These are phyloP conservation scores for Aaosphaeria pasadenensis DNA, from an alignment of 2,329 filamentous ascomycete genomes.

Conservation along the genomic window DNA sequence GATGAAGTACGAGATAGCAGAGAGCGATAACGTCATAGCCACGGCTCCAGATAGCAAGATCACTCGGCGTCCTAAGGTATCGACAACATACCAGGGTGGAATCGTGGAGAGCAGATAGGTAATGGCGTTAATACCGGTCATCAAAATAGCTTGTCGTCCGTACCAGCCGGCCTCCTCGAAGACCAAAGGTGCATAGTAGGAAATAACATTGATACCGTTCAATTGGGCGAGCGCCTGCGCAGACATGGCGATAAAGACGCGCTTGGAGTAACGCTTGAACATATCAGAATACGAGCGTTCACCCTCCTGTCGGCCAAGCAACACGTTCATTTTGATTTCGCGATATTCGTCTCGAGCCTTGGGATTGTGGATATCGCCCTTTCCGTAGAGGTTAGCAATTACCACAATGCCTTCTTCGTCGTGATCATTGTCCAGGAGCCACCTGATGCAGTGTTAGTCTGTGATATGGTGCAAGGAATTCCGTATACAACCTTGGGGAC, in stretches of 20 bases:
- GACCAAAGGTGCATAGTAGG: constrained; percentile 94
- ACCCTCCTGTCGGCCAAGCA: constrained; percentile 90
- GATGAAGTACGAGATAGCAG: constrained; percentile 91
- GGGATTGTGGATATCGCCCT: constrained; percentile 88
- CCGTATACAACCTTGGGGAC: constrained; percentile 70
- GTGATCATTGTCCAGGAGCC: constrained; percentile 95
- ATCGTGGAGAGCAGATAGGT: constrained; percentile 91
- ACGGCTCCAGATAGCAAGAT: constrained; percentile 89
- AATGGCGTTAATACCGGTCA: constrained; percentile 94
- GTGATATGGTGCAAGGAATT: not conserved
- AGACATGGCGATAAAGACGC: constrained; percentile 98
- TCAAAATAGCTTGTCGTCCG: constrained; percentile 85
- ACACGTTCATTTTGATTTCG: constrained; percentile 98
- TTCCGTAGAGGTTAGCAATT: constrained; percentile 95
- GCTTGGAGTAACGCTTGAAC: constrained; percentile 88
- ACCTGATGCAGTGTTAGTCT: constrained; percentile 55
- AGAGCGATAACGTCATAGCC: constrained; percentile 84
- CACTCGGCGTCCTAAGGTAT: constrained; percentile 82
- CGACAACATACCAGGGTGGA: constrained; percentile 95
- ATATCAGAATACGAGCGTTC: constrained; percentile 89
- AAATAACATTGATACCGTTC: constrained; percentile 99
- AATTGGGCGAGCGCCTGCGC: constrained; percentile 93
- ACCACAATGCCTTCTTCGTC: constrained; percentile 98
- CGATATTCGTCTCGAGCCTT: constrained; percentile 95
- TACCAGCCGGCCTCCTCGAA: constrained; percentile 97